Base-by-base conservation (phyloP, 116 monocot genomes). In the Iris pallida region DNA sequence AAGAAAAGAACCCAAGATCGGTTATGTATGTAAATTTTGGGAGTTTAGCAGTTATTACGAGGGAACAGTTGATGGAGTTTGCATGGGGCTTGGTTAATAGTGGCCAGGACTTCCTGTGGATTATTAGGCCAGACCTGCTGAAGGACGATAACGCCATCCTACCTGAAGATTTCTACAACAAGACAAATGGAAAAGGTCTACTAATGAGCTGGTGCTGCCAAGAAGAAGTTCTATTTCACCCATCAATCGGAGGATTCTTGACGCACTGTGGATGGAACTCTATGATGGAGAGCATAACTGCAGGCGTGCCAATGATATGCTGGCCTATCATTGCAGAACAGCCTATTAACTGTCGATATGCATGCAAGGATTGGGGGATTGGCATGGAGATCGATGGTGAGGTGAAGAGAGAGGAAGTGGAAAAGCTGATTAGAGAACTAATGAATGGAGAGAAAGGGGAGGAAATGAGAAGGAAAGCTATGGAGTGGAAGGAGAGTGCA, bases 211-310 rank as follows among this genome's bases (percentile, higher is more conserved):
- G 81, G 76, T 76, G 71, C 61, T 62, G 49, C 12, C 81, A 81
- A 18, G 71, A 61, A 42, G 59, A 43, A 6, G 72, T 81, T 10
- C 58, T 81, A 5, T 16, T 20, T 1, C 72, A 70, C 42, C 76
- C 68, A 4, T 53, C 81, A 3, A 57, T 76, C 8, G 94, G 85
- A 8, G 90, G 90, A 14, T 94, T 90, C 72, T 5, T 94, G 56
- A 78, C 80, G 0, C 93, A 94, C 82, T 80, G 86, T 73, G 93
- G 93, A 13, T 94, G 93, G 93, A 94, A 94, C 84, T 94, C 94
- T 20, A 81, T 79, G 15, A 52, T 92, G 66, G 92, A 94, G 81
- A 81, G 88, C 74, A 40, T 65, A 5, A 43, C 16, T 1, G 65
- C 48, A 8, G 65, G 65, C 5, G 65, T 65, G 5, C 65, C 51